These are phyloP conservation scores for Psilocybe azurescens DNA, from an alignment of 768 basidiomycete genomes.

Conservation along the genomic window DNA sequence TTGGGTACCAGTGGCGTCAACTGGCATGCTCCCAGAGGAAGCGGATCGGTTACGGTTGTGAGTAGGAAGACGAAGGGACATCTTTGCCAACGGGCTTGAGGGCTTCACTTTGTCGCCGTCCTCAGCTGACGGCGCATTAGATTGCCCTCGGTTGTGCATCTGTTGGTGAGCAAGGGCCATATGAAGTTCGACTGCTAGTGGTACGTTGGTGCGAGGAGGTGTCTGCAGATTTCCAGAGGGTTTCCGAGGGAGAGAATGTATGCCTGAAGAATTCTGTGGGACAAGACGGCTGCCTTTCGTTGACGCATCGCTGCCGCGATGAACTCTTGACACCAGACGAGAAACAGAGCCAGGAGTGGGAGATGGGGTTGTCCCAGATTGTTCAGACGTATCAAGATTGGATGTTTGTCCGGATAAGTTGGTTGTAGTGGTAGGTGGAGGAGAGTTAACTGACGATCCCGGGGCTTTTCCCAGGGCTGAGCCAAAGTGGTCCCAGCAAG, in stretches of 20 bases:
- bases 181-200: constrained; percentile 55
- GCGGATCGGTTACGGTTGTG: constrained; percentile 25
- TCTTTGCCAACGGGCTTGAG: constrained; percentile 24
- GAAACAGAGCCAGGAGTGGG: constrained; percentile 19
- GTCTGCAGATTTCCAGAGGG: constrained; percentile 30
- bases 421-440: constrained; percentile 31
- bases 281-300: constrained; percentile 18
- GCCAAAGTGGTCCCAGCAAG: constrained; percentile 12
- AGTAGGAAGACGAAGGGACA: constrained; percentile 20
- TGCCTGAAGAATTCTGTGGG: constrained; percentile 14
- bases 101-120: constrained; percentile 19
- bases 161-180: constrained; percentile 44
- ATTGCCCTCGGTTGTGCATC: constrained; percentile 19
- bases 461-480: constrained; percentile 18
- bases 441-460: constrained; percentile 27
- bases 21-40: constrained; percentile 24
- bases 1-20: constrained; percentile 11
- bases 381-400: constrained; percentile 23
- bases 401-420: constrained; percentile 26
- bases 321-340: constrained; percentile 33
- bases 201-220: constrained; percentile 30
- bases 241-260: constrained; percentile 20
- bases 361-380: constrained; percentile 14
- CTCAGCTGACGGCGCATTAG: constrained; percentile 9
- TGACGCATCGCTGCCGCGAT: constrained; percentile 41